Evolutionary conservation across 1,139 yeast species (phyloP).

Genomic region (Lodderomyces jiufengensis): DNA sequence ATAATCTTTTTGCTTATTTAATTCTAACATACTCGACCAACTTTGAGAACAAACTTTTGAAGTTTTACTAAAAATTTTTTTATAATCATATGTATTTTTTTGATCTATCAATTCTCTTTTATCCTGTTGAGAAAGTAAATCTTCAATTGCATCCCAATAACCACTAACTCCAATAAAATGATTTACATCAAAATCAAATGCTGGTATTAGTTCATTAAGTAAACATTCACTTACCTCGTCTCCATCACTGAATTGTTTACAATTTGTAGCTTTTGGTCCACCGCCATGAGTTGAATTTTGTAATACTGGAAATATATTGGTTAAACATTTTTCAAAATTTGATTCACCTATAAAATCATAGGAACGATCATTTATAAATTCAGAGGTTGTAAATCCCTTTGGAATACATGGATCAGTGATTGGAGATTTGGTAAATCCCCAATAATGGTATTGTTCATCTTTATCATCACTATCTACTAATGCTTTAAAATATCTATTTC

Average conservation of each 20-base stretch:
- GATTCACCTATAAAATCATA: conserved; percentile 56
- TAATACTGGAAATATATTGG: conserved; percentile 52
- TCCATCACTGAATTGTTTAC: conserved; percentile 30
- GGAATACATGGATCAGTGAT: conserved; percentile 66
- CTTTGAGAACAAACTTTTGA: conserved; percentile 43
- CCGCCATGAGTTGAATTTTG: conserved; percentile 29
- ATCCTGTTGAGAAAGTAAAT: conserved; percentile 32
- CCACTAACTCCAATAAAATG: conserved; percentile 80
- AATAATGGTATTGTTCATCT: conserved; percentile 16
- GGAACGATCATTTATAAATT: conserved; percentile 21
- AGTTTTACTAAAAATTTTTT: conserved; percentile 41
- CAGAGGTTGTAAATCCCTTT: conserved; percentile 30
- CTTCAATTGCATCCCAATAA: conserved; percentile 69
- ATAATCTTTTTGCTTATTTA: conserved; percentile 28
- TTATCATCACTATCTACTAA: conserved; percentile 26
- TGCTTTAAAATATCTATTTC: conserved; percentile 41
- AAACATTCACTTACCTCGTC: conserved; percentile 45
- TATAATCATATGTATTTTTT: conserved; percentile 31
- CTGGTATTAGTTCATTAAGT: conserved; percentile 55
- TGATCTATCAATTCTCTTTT: conserved; percentile 8
- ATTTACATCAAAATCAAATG: conserved; percentile 63
- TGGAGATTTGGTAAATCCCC: conserved; percentile 22
- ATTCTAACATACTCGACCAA: conserved; percentile 37
- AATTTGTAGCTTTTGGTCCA: conserved; percentile 15
- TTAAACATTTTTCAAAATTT: conserved; percentile 52